Conservation (phyloP, 352 stramenopile genomes). For the Phytophthora hibernalis region DNA sequence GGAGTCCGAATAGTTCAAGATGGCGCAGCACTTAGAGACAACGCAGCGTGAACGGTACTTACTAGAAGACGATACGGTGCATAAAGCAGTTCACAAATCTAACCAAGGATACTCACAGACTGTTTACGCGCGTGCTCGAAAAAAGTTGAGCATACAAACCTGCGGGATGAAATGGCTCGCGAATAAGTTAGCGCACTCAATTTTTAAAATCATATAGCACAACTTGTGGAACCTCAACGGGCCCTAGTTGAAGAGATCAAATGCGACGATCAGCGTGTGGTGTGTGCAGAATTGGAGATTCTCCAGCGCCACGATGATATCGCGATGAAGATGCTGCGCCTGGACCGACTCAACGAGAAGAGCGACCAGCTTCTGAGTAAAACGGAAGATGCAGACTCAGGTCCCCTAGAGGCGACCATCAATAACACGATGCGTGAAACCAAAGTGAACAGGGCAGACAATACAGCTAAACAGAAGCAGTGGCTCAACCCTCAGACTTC, state of each 20-base stretch:
- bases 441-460: conserved; percentile 61
- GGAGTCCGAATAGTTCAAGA: conserved; percentile 67
- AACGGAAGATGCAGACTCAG: conserved; percentile 92
- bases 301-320: conserved; percentile 95
- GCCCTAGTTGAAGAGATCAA: conserved; percentile 86
- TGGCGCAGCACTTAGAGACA: conserved; percentile 80
- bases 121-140: conserved; percentile 79
- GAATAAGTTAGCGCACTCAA: conserved; percentile 94
- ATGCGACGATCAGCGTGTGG: conserved; percentile 88
- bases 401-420: conserved; percentile 94
- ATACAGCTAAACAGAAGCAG: conserved; percentile 86
- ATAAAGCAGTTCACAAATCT: conserved; percentile 94
- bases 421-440: conserved; percentile 93
- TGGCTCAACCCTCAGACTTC: conserved; percentile 93
- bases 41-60: conserved; percentile 90
- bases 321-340: conserved; percentile 95
- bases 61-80: conserved; percentile 89
- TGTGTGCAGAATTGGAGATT: conserved; percentile 94
- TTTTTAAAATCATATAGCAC: conserved; percentile 86
- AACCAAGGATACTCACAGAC: conserved; percentile 73
- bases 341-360: conserved; percentile 95
- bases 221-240: conserved; percentile 88
- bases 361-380: conserved; percentile 93
- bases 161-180: conserved; percentile 94
- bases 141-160: conserved; percentile 87